phyloP scores from a whole-genome alignment of 169 alveolate genomes.

The Plasmodium knowlesi region DNA sequence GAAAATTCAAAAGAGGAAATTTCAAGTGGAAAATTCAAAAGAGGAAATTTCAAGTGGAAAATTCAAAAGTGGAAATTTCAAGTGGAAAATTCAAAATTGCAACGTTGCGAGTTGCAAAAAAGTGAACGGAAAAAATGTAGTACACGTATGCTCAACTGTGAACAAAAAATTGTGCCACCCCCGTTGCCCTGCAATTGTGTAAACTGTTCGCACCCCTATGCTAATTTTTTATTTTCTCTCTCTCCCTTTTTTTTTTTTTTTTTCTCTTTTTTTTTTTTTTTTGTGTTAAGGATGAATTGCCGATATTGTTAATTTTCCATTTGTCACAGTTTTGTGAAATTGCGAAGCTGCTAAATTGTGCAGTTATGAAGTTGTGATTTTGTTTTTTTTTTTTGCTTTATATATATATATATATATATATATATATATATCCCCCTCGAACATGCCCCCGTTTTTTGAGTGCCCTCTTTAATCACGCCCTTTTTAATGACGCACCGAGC shows the following conservation, averaged over 20 bases:
- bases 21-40: not conserved
- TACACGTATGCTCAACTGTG: not conserved
- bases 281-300: not conserved
- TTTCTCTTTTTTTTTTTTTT: not conserved
- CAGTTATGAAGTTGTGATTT: not conserved
- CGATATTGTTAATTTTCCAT: constrained; percentile 9
- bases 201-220: not conserved
- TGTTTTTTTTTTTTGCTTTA: not conserved
- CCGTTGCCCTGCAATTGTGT: not conserved
- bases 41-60: not conserved
- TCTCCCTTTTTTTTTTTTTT: not conserved
- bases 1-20: not conserved
- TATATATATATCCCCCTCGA: not conserved
- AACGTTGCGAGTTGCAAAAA: not conserved
- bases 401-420: too few species aligned
- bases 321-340: not conserved
- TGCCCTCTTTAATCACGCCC: not conserved
- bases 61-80: too few species aligned
- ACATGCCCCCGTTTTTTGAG: constrained; percentile 3
- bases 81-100: not conserved
- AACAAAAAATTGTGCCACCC: not conserved
- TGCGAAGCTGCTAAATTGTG: not conserved
- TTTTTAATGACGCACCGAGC: not conserved
- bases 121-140: not conserved
- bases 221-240: not conserved